Percentiles rank a stretch among this genome's conserved stretches.
Conservation (phyloP, 2,329 filamentous ascomycete genomes). For the Epichloe typhina region DNA sequence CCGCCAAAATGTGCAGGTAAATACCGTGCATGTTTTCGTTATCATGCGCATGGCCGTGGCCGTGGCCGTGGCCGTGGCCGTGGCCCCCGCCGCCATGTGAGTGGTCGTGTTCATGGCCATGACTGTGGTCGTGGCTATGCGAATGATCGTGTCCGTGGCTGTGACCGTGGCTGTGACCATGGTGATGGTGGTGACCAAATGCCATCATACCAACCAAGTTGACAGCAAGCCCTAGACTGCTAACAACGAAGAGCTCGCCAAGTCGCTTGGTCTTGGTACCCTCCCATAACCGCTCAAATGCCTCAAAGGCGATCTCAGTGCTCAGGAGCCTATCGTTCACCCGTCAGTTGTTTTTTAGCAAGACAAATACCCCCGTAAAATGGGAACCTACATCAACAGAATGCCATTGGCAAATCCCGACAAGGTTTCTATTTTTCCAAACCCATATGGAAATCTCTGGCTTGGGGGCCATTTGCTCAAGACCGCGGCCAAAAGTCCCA, state of each 20-base stretch:
- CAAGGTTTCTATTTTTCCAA: slow-evolving; percentile 91
- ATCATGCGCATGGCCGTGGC: slow-evolving; percentile 45
- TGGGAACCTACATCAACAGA: slow-evolving; percentile 60
- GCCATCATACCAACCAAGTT: slow-evolving; percentile 87
- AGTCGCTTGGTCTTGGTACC: slow-evolving; percentile 75
- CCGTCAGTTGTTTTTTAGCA: not conserved
- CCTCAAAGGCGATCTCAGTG: slow-evolving; percentile 91
- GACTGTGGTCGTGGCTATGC: slow-evolving; percentile 25
- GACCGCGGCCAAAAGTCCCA: slow-evolving; percentile 82
- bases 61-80: slow-evolving; percentile 9
- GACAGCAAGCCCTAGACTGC: slow-evolving; percentile 70
- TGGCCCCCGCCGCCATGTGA: slow-evolving; percentile 29
- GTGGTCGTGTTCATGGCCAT: slow-evolving; percentile 23
- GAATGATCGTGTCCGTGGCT: slow-evolving; percentile 28
- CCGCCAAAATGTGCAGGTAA: slow-evolving; percentile 87
- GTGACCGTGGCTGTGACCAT: slow-evolving; percentile 27
- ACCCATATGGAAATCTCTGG: slow-evolving; percentile 80
- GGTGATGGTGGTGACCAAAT: slow-evolving; percentile 55
- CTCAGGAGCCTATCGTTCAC: slow-evolving; percentile 60
- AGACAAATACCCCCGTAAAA: not conserved
- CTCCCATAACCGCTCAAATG: slow-evolving; percentile 73
- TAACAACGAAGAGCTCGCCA: slow-evolving; percentile 78
- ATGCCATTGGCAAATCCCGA: slow-evolving; percentile 95
- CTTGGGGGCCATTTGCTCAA: slow-evolving; percentile 95
- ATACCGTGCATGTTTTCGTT: slow-evolving; percentile 99